Conservation (phyloP, 257 asterid species). For the Echium plantagineum region DNA sequence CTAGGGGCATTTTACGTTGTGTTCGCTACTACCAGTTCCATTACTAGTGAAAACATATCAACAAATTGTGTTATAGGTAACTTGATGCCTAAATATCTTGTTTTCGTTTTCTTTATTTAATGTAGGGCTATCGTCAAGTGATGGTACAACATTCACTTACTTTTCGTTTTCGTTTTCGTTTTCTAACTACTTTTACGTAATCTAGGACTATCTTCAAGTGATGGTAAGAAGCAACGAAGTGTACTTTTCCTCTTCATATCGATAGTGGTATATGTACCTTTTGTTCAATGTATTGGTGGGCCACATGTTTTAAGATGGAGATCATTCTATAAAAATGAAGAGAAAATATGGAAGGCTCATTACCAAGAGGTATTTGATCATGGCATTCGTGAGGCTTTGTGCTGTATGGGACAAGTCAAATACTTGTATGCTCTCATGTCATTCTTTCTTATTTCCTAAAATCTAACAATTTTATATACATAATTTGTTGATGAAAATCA, state of each 20-base stretch:
- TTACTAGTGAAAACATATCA: constrained; percentile 5
- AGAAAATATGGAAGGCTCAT: constrained; percentile 27
- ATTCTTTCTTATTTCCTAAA: not conserved
- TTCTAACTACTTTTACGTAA: not conserved
- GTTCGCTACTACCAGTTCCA: constrained; percentile 6
- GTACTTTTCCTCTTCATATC: constrained; percentile 14
- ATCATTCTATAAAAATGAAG: constrained; percentile 23
- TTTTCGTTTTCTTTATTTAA: too few relatives aligned
- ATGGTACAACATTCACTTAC: too few relatives aligned
- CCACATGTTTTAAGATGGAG: constrained; percentile 26
- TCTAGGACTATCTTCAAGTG: constrained; percentile 15
- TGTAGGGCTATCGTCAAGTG: too few relatives aligned
- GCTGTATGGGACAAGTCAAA: constrained; percentile 26
- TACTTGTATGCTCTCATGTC: constrained; percentile 19
- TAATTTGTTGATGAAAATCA: too few relatives aligned
- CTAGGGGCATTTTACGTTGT: constrained; percentile 18
- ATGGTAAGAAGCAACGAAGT: constrained; percentile 6
- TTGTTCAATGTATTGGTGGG: constrained; percentile 20
- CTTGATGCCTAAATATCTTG: too few relatives aligned
- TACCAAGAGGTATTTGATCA: constrained; percentile 26
- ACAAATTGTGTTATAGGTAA: constrained; percentile 20
- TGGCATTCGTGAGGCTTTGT: constrained; percentile 27
- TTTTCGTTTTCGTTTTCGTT: too few relatives aligned
- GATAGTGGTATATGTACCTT: constrained; percentile 10
- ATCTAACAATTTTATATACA: too few relatives aligned